These are phyloP conservation scores for Santalum album DNA, from an alignment of 164 flowering plant species.

Conservation along the genomic window DNA sequence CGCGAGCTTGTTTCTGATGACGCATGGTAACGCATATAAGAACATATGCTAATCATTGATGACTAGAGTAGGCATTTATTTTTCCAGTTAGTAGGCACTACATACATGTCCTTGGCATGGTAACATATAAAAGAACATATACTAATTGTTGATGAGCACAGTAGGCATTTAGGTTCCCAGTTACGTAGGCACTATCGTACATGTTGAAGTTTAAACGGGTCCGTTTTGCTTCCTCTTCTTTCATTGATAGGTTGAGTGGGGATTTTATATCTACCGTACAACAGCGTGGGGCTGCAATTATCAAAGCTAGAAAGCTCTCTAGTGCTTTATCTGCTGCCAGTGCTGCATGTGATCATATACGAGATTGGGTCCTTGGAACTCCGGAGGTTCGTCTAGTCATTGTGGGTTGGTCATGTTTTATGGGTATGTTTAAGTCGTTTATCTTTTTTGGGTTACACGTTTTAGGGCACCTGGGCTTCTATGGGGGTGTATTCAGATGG, in stretches of 20 bases:
- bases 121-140: too few species aligned
- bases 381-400: slow-evolving; percentile 52
- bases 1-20: slow-evolving; percentile 83
- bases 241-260: slow-evolving; percentile 62
- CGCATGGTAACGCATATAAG: slow-evolving; percentile 48
- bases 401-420: background rate
- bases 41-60: too few species aligned
- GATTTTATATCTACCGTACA: slow-evolving; percentile 89
- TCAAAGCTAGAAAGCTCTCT: slow-evolving; percentile 92
- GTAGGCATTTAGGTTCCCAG: too few species aligned
- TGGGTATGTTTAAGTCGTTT: background rate
- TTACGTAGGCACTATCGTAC: too few species aligned
- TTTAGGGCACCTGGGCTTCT: slow-evolving; percentile 93
- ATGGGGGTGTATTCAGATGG: slow-evolving; percentile 99
- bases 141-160: too few species aligned
- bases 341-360: slow-evolving; percentile 97
- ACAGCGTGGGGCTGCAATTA: slow-evolving; percentile 99
- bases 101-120: too few species aligned
- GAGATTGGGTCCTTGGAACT: slow-evolving; percentile 99
- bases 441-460: background rate
- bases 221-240: too few species aligned
- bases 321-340: slow-evolving; percentile 99
- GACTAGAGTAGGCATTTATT: too few species aligned
- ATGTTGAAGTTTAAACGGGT: too few species aligned
- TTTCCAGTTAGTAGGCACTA: too few species aligned